Evolutionary conservation across 2,329 filamentous ascomycete genomes (phyloP).

Genomic region (Alternaria conjuncta): DNA sequence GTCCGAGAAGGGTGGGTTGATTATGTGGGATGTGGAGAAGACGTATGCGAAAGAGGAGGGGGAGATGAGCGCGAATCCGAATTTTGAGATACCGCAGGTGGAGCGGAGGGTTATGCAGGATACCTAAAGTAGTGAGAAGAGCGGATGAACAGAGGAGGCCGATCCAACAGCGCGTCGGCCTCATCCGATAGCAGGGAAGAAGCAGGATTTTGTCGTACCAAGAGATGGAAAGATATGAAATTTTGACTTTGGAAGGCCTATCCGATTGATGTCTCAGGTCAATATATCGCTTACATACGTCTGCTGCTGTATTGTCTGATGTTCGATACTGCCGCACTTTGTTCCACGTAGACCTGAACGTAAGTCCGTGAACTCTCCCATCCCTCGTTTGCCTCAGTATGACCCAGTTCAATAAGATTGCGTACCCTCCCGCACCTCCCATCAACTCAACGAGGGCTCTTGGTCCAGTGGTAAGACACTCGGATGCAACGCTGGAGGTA

Average conservation of each 20-base stretch:
- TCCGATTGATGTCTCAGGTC: not conserved
- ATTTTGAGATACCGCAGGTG: constrained; percentile 17
- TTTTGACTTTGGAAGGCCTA: not conserved
- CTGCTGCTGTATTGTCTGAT: not conserved
- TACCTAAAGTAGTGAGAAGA: not conserved
- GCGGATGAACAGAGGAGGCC: not conserved
- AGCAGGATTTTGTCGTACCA: not conserved
- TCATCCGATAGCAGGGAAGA: not conserved
- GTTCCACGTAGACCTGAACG: not conserved
- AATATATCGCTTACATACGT: not conserved
- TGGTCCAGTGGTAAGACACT: constrained; percentile 7
- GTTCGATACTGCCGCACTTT: not conserved
- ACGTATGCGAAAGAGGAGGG: constrained; percentile 17
- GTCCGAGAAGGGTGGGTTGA: constrained; percentile 26
- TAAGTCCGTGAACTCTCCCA: not conserved
- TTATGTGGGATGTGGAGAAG: constrained; percentile 25
- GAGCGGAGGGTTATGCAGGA: not conserved
- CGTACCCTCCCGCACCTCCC: not conserved
- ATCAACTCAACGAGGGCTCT: not conserved
- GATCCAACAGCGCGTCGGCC: not conserved
- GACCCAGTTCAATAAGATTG: not conserved
- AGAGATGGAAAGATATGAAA: not conserved
- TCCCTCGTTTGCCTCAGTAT: no score
- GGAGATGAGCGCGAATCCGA: constrained; percentile 25
- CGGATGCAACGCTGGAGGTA: not conserved